These are phyloP conservation scores for Furcasterigmium sp. DNA, from an alignment of 2,329 filamentous ascomycete genomes.

Conservation along the genomic window DNA sequence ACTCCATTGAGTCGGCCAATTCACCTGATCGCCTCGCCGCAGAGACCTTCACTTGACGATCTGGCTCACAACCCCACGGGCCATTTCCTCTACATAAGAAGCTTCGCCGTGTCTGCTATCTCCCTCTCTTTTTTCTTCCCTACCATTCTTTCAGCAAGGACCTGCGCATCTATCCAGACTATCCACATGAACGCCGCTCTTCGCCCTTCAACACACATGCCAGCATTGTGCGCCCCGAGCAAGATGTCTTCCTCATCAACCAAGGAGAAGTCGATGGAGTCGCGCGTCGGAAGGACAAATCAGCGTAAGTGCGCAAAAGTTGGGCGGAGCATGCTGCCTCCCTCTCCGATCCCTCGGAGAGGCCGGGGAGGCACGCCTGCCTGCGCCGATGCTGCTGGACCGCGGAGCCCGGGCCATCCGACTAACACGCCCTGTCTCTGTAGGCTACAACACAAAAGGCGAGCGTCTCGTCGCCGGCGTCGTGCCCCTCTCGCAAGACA, in stretches of 20 bases:
- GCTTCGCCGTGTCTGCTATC: constrained; percentile 6
- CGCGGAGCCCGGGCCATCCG: constrained; percentile 15
- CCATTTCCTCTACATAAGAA: constrained; percentile 1
- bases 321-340: constrained; percentile 2
- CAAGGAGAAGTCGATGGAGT: constrained; percentile 59
- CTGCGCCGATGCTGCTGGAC: not conserved
- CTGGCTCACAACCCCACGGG: constrained; percentile 3
- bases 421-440: constrained; percentile 27
- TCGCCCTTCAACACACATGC: constrained; percentile 4
- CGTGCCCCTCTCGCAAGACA: constrained; percentile 82
- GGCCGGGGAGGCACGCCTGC: too few species aligned
- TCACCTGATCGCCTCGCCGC: constrained; percentile 4
- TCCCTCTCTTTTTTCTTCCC: constrained; percentile 1
- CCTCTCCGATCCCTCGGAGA: too few species aligned
- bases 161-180: constrained; percentile 7
- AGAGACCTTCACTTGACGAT: constrained; percentile 8
- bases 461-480: constrained; percentile 94
- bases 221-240: constrained; percentile 5
- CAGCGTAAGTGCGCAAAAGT: constrained; percentile 62
- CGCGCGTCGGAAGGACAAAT: constrained; percentile 70
- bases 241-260: constrained; percentile 13
- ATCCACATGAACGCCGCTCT: not conserved
- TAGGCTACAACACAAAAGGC: constrained; percentile 88
- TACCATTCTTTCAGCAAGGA: constrained; percentile 1
- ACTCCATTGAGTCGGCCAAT: constrained; percentile 7